Conservation (phyloP, 768 basidiomycete species). For the Tricholoma sp. region DNA sequence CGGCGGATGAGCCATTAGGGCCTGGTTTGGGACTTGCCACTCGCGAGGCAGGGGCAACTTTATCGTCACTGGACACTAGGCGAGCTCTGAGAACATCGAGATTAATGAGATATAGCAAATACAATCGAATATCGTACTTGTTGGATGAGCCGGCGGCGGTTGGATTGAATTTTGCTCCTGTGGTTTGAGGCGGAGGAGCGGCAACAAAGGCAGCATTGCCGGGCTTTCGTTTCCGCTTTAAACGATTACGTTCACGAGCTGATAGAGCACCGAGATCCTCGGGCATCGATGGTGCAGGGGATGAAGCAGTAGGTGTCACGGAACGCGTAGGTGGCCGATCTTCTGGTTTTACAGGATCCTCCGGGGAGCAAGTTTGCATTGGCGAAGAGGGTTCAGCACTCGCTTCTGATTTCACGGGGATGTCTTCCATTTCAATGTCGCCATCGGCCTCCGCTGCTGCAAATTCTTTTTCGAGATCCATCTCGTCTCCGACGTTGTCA, state of each 20-base stretch:
- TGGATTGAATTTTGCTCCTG: constrained; percentile 58
- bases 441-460: constrained; percentile 47
- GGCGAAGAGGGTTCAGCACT: constrained; percentile 28
- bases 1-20: constrained; percentile 35
- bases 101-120: constrained; percentile 1
- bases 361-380: constrained; percentile 38
- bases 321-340: constrained; percentile 36
- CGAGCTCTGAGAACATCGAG: constrained; percentile 49
- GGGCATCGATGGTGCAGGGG: constrained; percentile 37
- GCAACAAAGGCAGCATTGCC: constrained; percentile 82
- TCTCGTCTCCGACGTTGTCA: constrained; percentile 72
- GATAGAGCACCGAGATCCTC: constrained; percentile 63
- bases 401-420: constrained; percentile 34
- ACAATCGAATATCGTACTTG: constrained; percentile 38
- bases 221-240: constrained; percentile 91
- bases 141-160: constrained; percentile 53
- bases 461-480: constrained; percentile 83
- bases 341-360: constrained; percentile 32
- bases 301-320: constrained; percentile 42
- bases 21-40: constrained; percentile 51
- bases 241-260: constrained; percentile 86
- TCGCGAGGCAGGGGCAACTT: constrained; percentile 44
- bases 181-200: constrained; percentile 56
- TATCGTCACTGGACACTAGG: constrained; percentile 62
- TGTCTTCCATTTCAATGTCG: constrained; percentile 36